Evolutionary conservation across 2,329 filamentous ascomycete genomes (phyloP), one percentile per base, ranked within the genome.

Genomic region (Orbilia oligospora): DNA sequence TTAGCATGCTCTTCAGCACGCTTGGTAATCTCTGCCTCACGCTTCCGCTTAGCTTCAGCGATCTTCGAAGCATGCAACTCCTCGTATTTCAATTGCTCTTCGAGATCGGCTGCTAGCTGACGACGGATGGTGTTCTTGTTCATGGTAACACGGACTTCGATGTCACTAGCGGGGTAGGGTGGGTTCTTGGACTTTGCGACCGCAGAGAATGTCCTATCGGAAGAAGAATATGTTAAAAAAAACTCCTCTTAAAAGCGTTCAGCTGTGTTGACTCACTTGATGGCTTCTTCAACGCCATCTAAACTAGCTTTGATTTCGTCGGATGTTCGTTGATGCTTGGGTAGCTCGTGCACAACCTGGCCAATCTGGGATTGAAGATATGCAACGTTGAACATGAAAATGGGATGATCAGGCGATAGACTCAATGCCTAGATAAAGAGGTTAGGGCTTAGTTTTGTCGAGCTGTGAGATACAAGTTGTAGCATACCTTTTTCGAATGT

Each of bases 101-200:
- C 91, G 58, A 95, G 89, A 3, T 93, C 92, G 82, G 94, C 91
- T 82, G 97, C 93, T 12, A 99, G 89, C 84, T 99, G 95, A 82
- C 93, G 94, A 80, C 93, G 91, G 86, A 97, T 93, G 0, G 97
- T 99, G 84, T 97, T 97, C 78, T 92, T 91, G 80, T 93, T 94
- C 96, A 99, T 99, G 87, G 93, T 97, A 51, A 96, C 95, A 83
- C 97, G 93, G 85, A 97, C 93, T 84, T 98, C 95, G 41, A 99
- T 90, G 81, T 97, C 93, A 77, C 92, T 89, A 82, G 93, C 91
- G 5, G 95, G 96, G 84, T 97, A 99, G 0, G 96, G 97, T 3
- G 96, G 89, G 78, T 88, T 88, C 71, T 90, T 90, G 41, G 86
- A 86, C 80, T 88, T 87, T 0, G 90, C 89, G 66, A 92, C 88